These are phyloP conservation scores for Populus euphratica DNA, from an alignment of 345 rosid species.

Conservation along the genomic window DNA sequence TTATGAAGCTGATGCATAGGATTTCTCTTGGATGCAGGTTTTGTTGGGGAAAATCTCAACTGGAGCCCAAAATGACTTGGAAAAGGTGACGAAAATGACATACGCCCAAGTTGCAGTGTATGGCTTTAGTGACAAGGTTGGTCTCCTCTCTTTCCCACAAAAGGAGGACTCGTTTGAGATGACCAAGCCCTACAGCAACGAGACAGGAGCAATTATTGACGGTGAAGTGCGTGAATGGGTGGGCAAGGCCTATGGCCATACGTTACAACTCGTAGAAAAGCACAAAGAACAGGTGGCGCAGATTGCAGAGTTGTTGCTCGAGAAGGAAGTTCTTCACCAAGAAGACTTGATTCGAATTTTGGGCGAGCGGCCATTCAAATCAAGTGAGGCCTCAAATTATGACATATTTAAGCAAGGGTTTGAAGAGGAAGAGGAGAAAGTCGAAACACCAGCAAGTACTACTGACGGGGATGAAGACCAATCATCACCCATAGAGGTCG, in stretches of 20 bases:
- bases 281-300: constrained; percentile 74
- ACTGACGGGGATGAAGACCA: constrained; percentile 44
- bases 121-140: constrained; percentile 95
- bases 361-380: constrained; percentile 80
- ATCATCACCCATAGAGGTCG: constrained; percentile 31
- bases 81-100: constrained; percentile 93
- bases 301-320: constrained; percentile 77
- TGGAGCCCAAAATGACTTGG: constrained; percentile 91
- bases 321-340: constrained; percentile 87
- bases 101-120: constrained; percentile 94
- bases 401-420: constrained; percentile 77
- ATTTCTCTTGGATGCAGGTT: constrained; percentile 38
- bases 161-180: constrained; percentile 70
- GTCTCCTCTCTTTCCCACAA: constrained; percentile 90
- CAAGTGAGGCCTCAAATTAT: constrained; percentile 60
- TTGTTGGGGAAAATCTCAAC: constrained; percentile 89
- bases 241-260: constrained; percentile 57
- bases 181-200: constrained; percentile 88
- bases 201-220: constrained; percentile 82
- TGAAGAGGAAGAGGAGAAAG: constrained; percentile 36
- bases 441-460: constrained; percentile 8
- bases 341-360: constrained; percentile 58
- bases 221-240: constrained; percentile 87
- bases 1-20: not conserved
- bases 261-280: constrained; percentile 57